Evolutionary conservation across 2,329 filamentous ascomycete genomes (phyloP).

Genomic region (Domatiomyces globalis): DNA sequence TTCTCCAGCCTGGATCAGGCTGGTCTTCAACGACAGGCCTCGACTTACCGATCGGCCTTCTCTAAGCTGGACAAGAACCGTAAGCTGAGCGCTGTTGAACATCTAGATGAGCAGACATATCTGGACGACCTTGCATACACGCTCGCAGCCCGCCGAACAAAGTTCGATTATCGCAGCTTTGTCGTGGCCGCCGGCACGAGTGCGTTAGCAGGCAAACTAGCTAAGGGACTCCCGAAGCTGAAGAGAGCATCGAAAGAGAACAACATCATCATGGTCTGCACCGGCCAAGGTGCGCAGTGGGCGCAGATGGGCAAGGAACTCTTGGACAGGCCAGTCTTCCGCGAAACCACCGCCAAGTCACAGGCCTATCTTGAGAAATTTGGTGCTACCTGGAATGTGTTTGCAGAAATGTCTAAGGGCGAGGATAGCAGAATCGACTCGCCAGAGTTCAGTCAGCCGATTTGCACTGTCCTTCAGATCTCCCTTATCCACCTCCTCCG

Average conservation of each 20-base stretch:
- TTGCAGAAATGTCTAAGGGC: constrained; percentile 6
- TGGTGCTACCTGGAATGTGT: constrained; percentile 14
- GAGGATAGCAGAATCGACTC: constrained; percentile 4
- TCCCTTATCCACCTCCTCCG: constrained; percentile 15
- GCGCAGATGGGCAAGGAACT: constrained; percentile 11
- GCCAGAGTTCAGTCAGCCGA: constrained; percentile 8
- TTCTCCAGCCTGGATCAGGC: not conserved
- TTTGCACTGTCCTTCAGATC: constrained; percentile 17
- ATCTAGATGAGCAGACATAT: not conserved
- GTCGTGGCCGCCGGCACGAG: not conserved
- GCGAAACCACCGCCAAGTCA: constrained; percentile 3
- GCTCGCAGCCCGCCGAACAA: constrained; percentile 2
- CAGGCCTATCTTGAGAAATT: constrained; percentile 6
- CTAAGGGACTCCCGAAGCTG: not conserved
- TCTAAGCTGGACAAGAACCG: not conserved
- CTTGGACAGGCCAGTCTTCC: constrained; percentile 7
- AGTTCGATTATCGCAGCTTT: constrained; percentile 2
- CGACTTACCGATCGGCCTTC: not conserved
- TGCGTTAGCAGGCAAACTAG: constrained; percentile 3
- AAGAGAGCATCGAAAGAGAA: not conserved
- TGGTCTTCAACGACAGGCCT: not conserved
- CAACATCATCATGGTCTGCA: constrained; percentile 8
- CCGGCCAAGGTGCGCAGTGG: constrained; percentile 17
- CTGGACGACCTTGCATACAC: constrained; percentile 7
- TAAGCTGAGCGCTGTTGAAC: not conserved